Base-by-base conservation (phyloP, 495 filamentous ascomycete genomes). In the Aspergillus nidulans region DNA sequence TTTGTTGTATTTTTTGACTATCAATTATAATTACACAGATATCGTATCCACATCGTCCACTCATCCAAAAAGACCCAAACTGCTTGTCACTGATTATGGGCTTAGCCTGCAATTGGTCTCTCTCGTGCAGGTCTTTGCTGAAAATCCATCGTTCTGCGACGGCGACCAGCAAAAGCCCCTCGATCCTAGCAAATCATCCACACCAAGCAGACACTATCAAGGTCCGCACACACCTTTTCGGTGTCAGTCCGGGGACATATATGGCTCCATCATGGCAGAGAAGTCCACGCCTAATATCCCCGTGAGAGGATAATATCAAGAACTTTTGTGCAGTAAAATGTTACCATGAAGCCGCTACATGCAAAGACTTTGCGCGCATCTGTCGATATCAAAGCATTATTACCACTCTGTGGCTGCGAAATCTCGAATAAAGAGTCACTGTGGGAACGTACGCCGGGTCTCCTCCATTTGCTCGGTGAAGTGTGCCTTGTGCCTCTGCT, bases 381-480 rank as follows among this genome's bases (percentile, higher is more conserved):
- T 5, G 53, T 19, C 2, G 80, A 56, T 42, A 61, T 69, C 13
- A 69, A 81, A 4, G 77, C 76, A 15, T 63, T 61, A 6, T 63
- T 60, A n/a, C 75, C 77, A 13, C 26, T 49, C 59, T 26, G 30
- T 12, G 76, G 77, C 58, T 76, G 63, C 10, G 79, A 72, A 57
- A 81, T 65, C 49, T 79, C 62, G 68, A 70, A 63, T 74, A 81
- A 13, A 80, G 46, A 1, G 63, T 77, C 1, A 78, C 81, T 0
- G 77, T 80, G 7, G 77, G 8, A 80, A 73, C 30, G 47, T 79
- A 80, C 7, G 77, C 73, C 1, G 71, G 70, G 45, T 79, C 76
- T 6, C 78, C 76, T 19, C 65, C 69, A 25, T 71, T 60, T 3
- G 28, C 32, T 12, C 54, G 44, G 78, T 64, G 60, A 75, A 76